Evolutionary conservation across 2,329 filamentous ascomycete genomes (phyloP).

Genomic region (Xylaria sp.): DNA sequence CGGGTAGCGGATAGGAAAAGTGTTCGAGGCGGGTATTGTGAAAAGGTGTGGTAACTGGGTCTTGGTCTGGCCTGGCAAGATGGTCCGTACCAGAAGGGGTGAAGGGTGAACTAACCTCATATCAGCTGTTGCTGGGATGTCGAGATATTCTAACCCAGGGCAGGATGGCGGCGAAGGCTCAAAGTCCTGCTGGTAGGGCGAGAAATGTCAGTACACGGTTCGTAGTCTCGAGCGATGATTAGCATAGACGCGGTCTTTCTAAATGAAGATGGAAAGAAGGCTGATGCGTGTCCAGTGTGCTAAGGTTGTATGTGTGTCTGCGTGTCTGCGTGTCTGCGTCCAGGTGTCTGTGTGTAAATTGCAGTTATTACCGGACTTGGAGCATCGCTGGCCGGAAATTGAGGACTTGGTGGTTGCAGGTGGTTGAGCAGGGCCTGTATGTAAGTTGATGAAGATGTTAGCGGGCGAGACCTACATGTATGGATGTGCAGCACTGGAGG

Average conservation of each 20-base stretch:
- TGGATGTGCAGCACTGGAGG: background rate
- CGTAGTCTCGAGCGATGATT: slow-evolving; percentile 18
- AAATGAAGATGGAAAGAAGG: slow-evolving; percentile 24
- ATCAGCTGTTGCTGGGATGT: slow-evolving; percentile 54
- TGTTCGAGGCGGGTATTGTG: background rate
- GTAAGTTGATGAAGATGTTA: slow-evolving; percentile 29
- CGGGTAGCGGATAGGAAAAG: background rate
- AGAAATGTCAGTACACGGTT: slow-evolving; percentile 38
- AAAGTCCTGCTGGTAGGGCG: slow-evolving; percentile 53
- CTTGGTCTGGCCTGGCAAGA: background rate
- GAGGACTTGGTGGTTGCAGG: slow-evolving; percentile 25
- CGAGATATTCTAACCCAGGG: slow-evolving; percentile 57
- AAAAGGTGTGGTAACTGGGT: background rate
- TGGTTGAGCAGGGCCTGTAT: slow-evolving; percentile 29
- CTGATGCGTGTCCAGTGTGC: too few relatives aligned
- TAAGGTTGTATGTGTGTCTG: slow-evolving; percentile 5
- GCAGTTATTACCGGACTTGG: slow-evolving; percentile 34
- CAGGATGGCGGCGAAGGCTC: slow-evolving; percentile 54
- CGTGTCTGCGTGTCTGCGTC: slow-evolving; percentile 1
- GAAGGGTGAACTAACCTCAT: slow-evolving; percentile 52
- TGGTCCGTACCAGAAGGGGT: background rate
- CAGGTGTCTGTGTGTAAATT: slow-evolving; percentile 21
- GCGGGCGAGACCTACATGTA: slow-evolving; percentile 20
- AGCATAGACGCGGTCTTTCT: slow-evolving; percentile 21
- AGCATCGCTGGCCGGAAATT: slow-evolving; percentile 32